Evolutionary conservation across 192 early-diverging fungal species (phyloP), one percentile per base, ranked within the genome.

Genomic region (Bifiguratus adelaidae): DNA sequence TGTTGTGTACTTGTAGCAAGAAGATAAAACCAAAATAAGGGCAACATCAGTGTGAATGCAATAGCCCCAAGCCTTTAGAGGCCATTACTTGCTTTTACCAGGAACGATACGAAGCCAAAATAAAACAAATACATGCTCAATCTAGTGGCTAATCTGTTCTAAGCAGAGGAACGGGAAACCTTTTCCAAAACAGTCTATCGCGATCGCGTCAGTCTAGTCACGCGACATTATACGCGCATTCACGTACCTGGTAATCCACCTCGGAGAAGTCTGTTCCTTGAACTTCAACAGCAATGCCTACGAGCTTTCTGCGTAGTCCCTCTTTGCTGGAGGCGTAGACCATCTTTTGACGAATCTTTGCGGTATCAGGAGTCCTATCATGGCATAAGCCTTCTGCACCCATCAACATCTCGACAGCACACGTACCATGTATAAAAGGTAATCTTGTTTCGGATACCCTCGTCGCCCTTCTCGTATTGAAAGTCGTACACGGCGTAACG

Each of bases 401-500:
- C 24, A 20, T 45, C 41, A 4, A 38, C 50, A 25, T 41, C 27
- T 40, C 16, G 22, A 3, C 30, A n/a, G 13, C 6, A 5, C 7
- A 43, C 73, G 38, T 71, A 88, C 90, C 91, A 96, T 38, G 80
- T 38, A 51, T 62, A 81, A 52, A 96, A 96, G 42, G 88, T 60
- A 44, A 96, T 74, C 77, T 92, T 92, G 75, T 78, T 87, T 66
- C 88, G 75, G 29, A 56, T 50, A 33, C 87, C 87, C 7, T 70
- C 80, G 3, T 53, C 71, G 9, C 76, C 36, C 34, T 72, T 74
- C 40, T 67, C 58, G 58, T 74, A 94, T 30, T 87, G 76, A 60
- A 94, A 83, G 63, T 96, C 92, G 53, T 85, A 94, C 8, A 94
- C 80, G 44, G 81, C 88, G 55, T 84, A 96, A 49, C 90, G 85